A percentile compares a stretch with the other conserved stretches of the same genome.
These are phyloP conservation scores for Fraxinus angustifolia DNA, from an alignment of 305 asterid genomes.

Conservation along the genomic window DNA sequence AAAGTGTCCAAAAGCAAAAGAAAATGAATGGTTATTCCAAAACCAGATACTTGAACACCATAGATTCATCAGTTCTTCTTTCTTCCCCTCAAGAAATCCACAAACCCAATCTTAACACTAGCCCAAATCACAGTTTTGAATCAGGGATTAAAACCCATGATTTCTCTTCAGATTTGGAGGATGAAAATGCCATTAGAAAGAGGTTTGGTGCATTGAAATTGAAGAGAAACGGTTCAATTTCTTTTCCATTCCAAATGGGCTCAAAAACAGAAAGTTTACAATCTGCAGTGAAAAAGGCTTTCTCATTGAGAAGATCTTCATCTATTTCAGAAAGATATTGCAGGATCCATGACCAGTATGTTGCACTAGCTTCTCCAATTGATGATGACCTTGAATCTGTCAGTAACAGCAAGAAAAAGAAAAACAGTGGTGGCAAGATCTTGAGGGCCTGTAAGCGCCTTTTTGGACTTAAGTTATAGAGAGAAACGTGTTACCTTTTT, in stretches of 20 bases:
- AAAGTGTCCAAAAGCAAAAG: not conserved
- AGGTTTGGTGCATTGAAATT: slow-evolving; percentile 23
- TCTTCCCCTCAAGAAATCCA: slow-evolving; percentile 11
- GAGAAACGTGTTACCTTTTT: not conserved
- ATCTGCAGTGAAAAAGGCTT: slow-evolving; percentile 33
- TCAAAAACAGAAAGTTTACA: not conserved
- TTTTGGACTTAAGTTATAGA: slow-evolving; percentile 27
- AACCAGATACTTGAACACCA: slow-evolving; percentile 24
- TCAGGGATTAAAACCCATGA: not conserved
- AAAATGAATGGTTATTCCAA: slow-evolving; percentile 36
- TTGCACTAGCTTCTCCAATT: slow-evolving; percentile 20
- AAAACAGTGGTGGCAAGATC: slow-evolving; percentile 29
- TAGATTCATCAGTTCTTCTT: slow-evolving; percentile 31
- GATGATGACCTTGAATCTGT: slow-evolving; percentile 25
- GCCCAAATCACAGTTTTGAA: slow-evolving; percentile 19
- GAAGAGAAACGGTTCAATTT: slow-evolving; percentile 31
- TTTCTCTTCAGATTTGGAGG: not conserved
- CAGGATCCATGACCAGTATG: slow-evolving; percentile 46
- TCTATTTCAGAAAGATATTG: slow-evolving; percentile 46
- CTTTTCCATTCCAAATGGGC: slow-evolving; percentile 22
- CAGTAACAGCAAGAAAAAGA: slow-evolving; percentile 14
- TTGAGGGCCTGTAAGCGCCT: slow-evolving; percentile 46
- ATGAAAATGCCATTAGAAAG: slow-evolving; percentile 8
- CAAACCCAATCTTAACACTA: slow-evolving; percentile 13
- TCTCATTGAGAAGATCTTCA: slow-evolving; percentile 46